These are phyloP conservation scores for Lodderomyces margitis DNA, from an alignment of 1,139 yeast genomes.

Conservation along the genomic window DNA sequence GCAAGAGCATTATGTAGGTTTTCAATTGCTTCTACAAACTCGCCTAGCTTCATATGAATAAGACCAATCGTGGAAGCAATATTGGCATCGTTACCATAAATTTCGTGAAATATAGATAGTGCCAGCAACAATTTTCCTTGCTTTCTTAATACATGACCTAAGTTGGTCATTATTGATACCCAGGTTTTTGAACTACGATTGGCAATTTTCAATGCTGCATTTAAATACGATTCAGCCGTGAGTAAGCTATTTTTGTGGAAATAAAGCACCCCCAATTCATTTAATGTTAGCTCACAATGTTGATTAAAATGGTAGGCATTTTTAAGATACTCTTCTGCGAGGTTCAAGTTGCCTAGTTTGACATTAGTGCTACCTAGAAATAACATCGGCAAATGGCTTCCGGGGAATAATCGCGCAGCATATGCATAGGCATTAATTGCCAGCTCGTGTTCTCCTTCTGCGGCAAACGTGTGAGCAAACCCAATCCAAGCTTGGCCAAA, in stretches of 20 bases:
- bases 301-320: constrained; percentile 78
- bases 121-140: constrained; percentile 64
- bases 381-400: constrained; percentile 86
- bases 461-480: constrained; percentile 96
- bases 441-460: constrained; percentile 98
- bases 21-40: constrained; percentile 66
- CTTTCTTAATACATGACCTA: constrained; percentile 88
- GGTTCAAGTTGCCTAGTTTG: constrained; percentile 75
- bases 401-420: constrained; percentile 91
- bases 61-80: constrained; percentile 83
- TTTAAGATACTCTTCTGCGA: constrained; percentile 83
- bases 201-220: constrained; percentile 72
- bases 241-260: constrained; percentile 71
- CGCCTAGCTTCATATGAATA: constrained; percentile 69
- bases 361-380: constrained; percentile 96
- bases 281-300: constrained; percentile 80
- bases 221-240: constrained; percentile 70
- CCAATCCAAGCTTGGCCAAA: constrained; percentile 98
- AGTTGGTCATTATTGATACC: constrained; percentile 81
- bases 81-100: constrained; percentile 69
- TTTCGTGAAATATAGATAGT: constrained; percentile 72
- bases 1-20: constrained; percentile 80
- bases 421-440: constrained; percentile 97
- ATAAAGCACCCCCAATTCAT: constrained; percentile 88
- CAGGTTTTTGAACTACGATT: constrained; percentile 83